Evolutionary conservation across 768 basidiomycete genomes (phyloP), one percentile per base, ranked within the genome.

Genomic region (Gloeopeniophorella convolvens): DNA sequence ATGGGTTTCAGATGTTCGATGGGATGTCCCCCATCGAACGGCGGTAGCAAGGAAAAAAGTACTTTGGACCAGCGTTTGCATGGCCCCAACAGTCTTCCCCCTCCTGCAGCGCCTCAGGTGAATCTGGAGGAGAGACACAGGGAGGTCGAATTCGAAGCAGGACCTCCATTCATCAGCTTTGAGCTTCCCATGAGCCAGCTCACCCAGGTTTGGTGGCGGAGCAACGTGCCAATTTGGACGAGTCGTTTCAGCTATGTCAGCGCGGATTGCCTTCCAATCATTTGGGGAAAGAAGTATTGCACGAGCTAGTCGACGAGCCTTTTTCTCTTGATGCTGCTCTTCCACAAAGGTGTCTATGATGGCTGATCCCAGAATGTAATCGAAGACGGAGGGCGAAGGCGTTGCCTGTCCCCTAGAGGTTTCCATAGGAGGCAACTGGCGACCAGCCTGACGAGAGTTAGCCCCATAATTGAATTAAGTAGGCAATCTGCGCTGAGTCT

Each of bases 121-220:
- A 15, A 16, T 34, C 33, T 34, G n/a, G n/a, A n/a, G n/a, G n/a
- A n/a, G n/a, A n/a, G n/a, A 44, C 31, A 44, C 42, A 7, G 31
- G 42, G 18, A 43, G 28, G 16, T 43, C 28, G 4, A 43, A 43
- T 30, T 43, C 42, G 4, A 43, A 43, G 28, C 42, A 43, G 18
- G 18, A 43, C 23, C 42, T 43, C 42, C 42, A 43, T 13, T 43
- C 42, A 43, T 43, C 42, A 15, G 42, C 42, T 20, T 43, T 43
- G 28, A 43, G 23, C 42, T n/a, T n/a, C n/a, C n/a, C 42, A 21
- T 42, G 41, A 10, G 42, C 28, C 10, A 42, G 27, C n/a, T 42
- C 40, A n/a, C n/a, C 40, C 16, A 41, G 16, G 9, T 42, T 30
- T n/a, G 26, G 7, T 28, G 41, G 41, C 27, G 41, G 41, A 28